Conservation (phyloP, 768 basidiomycete genomes). For the Leucocoprinus sp. region DNA sequence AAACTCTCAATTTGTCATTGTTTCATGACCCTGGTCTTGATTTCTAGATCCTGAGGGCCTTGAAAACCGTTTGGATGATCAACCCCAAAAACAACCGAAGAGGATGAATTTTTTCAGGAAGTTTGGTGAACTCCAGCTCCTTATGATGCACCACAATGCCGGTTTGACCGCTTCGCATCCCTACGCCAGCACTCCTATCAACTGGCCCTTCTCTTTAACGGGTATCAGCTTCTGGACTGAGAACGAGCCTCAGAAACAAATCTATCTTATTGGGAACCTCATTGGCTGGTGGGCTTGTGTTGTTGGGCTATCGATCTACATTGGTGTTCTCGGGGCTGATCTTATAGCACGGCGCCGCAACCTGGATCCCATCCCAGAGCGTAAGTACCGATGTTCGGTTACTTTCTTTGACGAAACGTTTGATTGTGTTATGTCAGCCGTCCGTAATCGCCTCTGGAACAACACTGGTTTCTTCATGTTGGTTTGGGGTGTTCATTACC, state of each 20-base stretch:
- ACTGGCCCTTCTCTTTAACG: slow-evolving; percentile 95
- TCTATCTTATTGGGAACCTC: slow-evolving; percentile 93
- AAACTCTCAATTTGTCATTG: slow-evolving; percentile 8
- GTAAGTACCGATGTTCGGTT: slow-evolving; percentile 43
- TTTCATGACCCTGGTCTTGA: slow-evolving; percentile 1
- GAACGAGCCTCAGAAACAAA: slow-evolving; percentile 76
- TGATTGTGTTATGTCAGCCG: slow-evolving; percentile 40
- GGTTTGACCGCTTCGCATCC: slow-evolving; percentile 96
- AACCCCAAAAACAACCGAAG: slow-evolving; percentile 62
- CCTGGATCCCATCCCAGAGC: slow-evolving; percentile 76
- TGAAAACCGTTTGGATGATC: slow-evolving; percentile 38
- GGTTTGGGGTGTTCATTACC: slow-evolving; percentile 92
- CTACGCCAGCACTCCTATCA: slow-evolving; percentile 91
- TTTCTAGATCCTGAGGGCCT: slow-evolving; percentile 46
- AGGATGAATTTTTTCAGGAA: slow-evolving; percentile 89
- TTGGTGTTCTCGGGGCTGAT: slow-evolving; percentile 88
- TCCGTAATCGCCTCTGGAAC: slow-evolving; percentile 92
- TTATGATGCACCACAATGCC: slow-evolving; percentile 99
- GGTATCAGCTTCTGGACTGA: slow-evolving; percentile 99
- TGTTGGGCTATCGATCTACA: slow-evolving; percentile 75
- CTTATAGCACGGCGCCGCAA: slow-evolving; percentile 80
- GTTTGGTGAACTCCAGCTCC: slow-evolving; percentile 84
- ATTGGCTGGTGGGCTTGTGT: slow-evolving; percentile 94
- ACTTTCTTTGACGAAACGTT: background rate
- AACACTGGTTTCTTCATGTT: slow-evolving; percentile 93